phyloP scores from a whole-genome alignment of 148 eudicot genomes.

The Camellia granthamiana region DNA sequence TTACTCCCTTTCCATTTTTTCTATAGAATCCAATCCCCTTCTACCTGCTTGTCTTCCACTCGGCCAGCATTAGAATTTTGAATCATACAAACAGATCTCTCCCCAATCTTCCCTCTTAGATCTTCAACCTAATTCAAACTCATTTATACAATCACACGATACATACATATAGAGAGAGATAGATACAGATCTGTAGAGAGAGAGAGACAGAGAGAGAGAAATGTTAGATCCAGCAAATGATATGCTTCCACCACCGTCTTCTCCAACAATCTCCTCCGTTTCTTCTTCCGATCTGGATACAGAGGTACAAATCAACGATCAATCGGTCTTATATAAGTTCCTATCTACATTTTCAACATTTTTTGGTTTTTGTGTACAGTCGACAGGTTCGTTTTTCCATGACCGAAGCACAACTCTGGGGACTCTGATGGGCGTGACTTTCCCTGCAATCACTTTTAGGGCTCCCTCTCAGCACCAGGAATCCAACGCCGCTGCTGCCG shows the following conservation, averaged over 20 bases:
- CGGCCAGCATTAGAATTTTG: neutral
- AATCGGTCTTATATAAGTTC: neutral
- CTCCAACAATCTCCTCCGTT: slow-evolving; percentile 45
- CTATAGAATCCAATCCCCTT: neutral
- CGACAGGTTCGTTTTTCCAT: slow-evolving; percentile 61
- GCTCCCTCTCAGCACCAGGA: slow-evolving; percentile 35
- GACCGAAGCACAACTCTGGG: slow-evolving; percentile 56
- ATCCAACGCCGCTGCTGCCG: neutral
- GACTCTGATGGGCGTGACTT: slow-evolving; percentile 52
- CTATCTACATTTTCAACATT: neutral
- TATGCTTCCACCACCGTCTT: slow-evolving; percentile 29
- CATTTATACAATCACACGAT: neutral
- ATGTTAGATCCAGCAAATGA: slow-evolving; percentile 47
- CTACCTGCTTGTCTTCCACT: neutral
- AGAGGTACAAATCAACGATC: slow-evolving; percentile 20
- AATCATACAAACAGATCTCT: neutral
- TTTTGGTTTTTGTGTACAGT: slow-evolving; percentile 21
- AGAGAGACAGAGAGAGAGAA: neutral
- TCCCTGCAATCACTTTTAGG: slow-evolving; percentile 38
- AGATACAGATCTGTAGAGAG: neutral
- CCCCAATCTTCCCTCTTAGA: neutral
- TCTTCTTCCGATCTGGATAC: slow-evolving; percentile 62
- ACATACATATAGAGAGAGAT: neutral
- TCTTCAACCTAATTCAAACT: neutral
- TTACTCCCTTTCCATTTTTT: neutral